phyloP scores from a whole-genome alignment of 495 filamentous ascomycete species.

The Podospora fimiseda region DNA sequence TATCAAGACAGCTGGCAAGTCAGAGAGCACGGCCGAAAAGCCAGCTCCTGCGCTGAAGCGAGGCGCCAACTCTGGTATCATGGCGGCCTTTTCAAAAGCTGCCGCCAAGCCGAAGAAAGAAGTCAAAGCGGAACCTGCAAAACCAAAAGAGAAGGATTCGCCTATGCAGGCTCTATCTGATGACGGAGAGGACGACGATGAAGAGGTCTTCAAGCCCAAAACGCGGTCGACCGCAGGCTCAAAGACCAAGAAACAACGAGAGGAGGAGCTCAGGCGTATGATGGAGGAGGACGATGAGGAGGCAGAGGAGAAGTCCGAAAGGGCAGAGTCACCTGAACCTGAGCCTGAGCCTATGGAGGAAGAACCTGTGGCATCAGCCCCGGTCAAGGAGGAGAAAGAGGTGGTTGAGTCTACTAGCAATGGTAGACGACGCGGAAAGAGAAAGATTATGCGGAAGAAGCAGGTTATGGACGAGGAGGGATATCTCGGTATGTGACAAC shows the following conservation, averaged over 20 bases:
- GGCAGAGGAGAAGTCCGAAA: slow-evolving; percentile 14
- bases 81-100: slow-evolving; percentile 79
- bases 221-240: slow-evolving; percentile 31
- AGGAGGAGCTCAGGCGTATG: slow-evolving; percentile 70
- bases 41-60: slow-evolving; percentile 46
- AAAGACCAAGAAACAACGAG: slow-evolving; percentile 60
- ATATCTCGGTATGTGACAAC: slow-evolving; percentile 66
- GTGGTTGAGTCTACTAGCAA: slow-evolving; percentile 49
- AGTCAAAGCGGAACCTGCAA: slow-evolving; percentile 40
- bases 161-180: slow-evolving; percentile 60
- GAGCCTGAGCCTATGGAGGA: slow-evolving; percentile 24
- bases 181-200: slow-evolving; percentile 57
- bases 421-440: slow-evolving; percentile 70
- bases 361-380: slow-evolving; percentile 27
- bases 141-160: slow-evolving; percentile 49
- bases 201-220: slow-evolving; percentile 39
- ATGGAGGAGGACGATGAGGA: slow-evolving; percentile 64
- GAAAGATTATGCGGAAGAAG: slow-evolving; percentile 84
- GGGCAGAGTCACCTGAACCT: slow-evolving; percentile 9
- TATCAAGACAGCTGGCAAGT: slow-evolving; percentile 23
- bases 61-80: slow-evolving; percentile 51
- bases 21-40: slow-evolving; percentile 32
- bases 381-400: slow-evolving; percentile 45
- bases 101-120: slow-evolving; percentile 57
- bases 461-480: slow-evolving; percentile 88